A percentile compares a stretch with the other conserved stretches of the same genome.
Conservation (phyloP, 164 flowering plant genomes). For the Hamamelis virginiana region DNA sequence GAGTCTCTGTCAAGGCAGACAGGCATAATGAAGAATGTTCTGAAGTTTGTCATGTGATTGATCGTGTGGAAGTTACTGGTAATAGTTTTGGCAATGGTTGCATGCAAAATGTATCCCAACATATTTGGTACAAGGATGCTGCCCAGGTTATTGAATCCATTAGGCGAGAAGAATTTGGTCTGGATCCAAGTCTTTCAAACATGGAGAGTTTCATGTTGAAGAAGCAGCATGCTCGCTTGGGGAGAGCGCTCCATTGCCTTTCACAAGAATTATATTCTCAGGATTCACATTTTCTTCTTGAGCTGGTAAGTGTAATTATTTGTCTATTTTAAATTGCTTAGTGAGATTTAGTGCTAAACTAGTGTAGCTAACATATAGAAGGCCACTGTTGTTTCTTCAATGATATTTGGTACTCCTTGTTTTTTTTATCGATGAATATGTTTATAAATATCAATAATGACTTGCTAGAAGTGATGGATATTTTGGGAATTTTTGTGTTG, state of each 20-base stretch:
- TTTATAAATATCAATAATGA: too few species aligned
- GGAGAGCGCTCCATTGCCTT: slow-evolving; percentile 94
- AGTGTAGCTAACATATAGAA: too few species aligned
- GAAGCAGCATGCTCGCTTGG: slow-evolving; percentile 97
- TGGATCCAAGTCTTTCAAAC: too few species aligned
- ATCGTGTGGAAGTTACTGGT: slow-evolving; percentile 16
- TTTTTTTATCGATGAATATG: too few species aligned
- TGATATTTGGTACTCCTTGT: too few species aligned
- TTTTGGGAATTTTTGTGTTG: too few species aligned
- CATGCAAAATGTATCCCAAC: slow-evolving; percentile 7
- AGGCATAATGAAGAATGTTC: slow-evolving; percentile 11
- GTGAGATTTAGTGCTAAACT: too few species aligned
- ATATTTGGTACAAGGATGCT: slow-evolving; percentile 37
- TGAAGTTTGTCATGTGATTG: slow-evolving; percentile 8
- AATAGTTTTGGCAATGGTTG: slow-evolving; percentile 12
- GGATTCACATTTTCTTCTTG: slow-evolving; percentile 97
- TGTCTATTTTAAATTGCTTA: too few species aligned
- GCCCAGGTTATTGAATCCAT: slow-evolving; percentile 64
- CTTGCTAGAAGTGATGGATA: too few species aligned
- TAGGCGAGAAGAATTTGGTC: slow-evolving; percentile 93
- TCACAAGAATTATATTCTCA: slow-evolving; percentile 93
- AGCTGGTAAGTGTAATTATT: slow-evolving; percentile 57
- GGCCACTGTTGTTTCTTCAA: too few species aligned
- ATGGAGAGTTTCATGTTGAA: slow-evolving; percentile 57
- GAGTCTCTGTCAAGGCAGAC: slow-evolving; percentile 14